A percentile compares a stretch with the other conserved stretches of the same genome.
Evolutionary conservation across 306 rosid species (phyloP).

Genomic region (Prinsepia uniflora): DNA sequence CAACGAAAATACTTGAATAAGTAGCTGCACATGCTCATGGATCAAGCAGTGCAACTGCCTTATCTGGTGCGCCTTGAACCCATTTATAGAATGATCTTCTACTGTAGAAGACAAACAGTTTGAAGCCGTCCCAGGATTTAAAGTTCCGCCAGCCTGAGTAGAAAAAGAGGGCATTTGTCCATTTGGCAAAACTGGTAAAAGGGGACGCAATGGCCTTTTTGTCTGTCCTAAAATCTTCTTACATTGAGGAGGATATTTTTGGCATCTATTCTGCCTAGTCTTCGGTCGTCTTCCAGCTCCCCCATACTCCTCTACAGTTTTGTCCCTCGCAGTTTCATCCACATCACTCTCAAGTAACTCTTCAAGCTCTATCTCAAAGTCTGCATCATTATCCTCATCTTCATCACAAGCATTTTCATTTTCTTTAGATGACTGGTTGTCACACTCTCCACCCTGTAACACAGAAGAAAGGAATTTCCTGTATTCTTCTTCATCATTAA

Average conservation of each 20-base stretch:
- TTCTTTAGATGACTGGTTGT: conserved; percentile 43
- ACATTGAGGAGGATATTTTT: conserved; percentile 41
- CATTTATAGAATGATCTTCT: conserved; percentile 54
- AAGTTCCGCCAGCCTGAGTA: conserved; percentile 34
- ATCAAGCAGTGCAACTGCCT: conserved; percentile 78
- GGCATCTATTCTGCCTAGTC: conserved; percentile 76
- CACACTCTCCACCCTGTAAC: conserved; percentile 54
- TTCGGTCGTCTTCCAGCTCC: conserved; percentile 71
- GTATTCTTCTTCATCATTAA: conserved; percentile 87
- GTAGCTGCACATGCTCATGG: conserved; percentile 90
- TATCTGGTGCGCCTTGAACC: conserved; percentile 77
- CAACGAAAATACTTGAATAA: conserved; percentile 80
- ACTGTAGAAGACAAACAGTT: conserved; percentile 41
- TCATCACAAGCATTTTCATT: conserved; percentile 72
- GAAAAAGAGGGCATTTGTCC: conserved; percentile 39
- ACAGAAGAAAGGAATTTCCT: conserved; percentile 84
- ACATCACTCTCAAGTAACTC: conserved; percentile 85
- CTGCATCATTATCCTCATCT: conserved; percentile 91
- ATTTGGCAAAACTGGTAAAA: conserved; percentile 64
- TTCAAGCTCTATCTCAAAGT: conserved; percentile 94
- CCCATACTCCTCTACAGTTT: conserved; percentile 37
- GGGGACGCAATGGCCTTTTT: conserved; percentile 74
- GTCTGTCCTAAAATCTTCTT: conserved; percentile 45
- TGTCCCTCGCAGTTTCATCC: conserved; percentile 46
- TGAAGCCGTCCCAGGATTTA: conserved; percentile 42